Base-by-base conservation (phyloP, 805 yeast genomes). In the Barnettozyma populi region DNA sequence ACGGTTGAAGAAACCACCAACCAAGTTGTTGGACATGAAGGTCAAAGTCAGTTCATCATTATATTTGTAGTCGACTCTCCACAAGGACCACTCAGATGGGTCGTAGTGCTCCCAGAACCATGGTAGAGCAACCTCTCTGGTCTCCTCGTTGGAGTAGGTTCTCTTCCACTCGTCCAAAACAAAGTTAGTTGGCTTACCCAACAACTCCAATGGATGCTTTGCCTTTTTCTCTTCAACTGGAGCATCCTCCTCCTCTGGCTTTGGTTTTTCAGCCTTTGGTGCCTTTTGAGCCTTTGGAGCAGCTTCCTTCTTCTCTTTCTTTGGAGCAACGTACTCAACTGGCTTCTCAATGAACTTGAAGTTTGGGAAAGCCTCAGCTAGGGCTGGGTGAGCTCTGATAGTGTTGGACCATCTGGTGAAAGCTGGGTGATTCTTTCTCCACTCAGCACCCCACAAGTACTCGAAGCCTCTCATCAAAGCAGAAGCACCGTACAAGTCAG, bases 1-100 rank as follows among this genome's bases (percentile, higher is more conserved):
- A 78, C 99, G 87, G 86, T 82, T 83, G 84, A 92, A 87, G 86
- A 92, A 92, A 67, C 98, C 98, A 68, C 97, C 98, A 66, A 94
- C 77, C 72, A 89, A 81, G 83, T 92, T 92, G 85, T 90, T 90
- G 62, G 98, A 88, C 98, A 94, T 94, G 79, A 92, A 92, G 58
- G 96, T 86, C 72, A 86, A 75, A 60, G 97, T 92, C 72, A 92
- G 82, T 79, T 92, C 99, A 62, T 92, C 98, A 73, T 94, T 90
- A 80, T 94, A 92, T 80, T 87, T 90, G 90, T 86, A 92, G 68
- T 82, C 95, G 63, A 90, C 95, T 79, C 79, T 88, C 89, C 89
- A 92, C 63, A 92, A 70, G 48, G 98, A 90, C 89, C 90, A 92
- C 74, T 92, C 98, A 56, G 81, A 77, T 57, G 94, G 82, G 75